Percentiles rank a stretch among this genome's conserved stretches.
Evolutionary conservation across 306 rosid genomes (phyloP).

Genomic region (Dryas drummondii): DNA sequence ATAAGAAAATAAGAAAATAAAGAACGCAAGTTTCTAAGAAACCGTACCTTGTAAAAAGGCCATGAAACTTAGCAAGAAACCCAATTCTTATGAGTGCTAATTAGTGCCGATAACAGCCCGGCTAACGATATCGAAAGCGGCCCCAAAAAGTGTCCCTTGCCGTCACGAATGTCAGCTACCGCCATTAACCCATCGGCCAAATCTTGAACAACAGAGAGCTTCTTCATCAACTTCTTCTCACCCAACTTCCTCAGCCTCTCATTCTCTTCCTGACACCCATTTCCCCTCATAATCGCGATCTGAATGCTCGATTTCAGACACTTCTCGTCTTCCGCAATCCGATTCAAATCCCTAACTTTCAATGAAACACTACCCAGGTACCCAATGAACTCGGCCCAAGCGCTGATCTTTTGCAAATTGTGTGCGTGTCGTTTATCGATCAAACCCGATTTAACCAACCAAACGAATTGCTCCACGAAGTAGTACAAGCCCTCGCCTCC

Average conservation of each 20-base stretch:
- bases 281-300: slow-evolving; percentile 35
- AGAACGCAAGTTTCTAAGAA: neutral
- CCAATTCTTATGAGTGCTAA: slow-evolving; percentile 93
- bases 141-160: slow-evolving; percentile 51
- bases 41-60: slow-evolving; percentile 17
- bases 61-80: slow-evolving; percentile 52
- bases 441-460: slow-evolving; percentile 78
- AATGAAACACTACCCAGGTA: slow-evolving; percentile 50
- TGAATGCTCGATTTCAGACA: slow-evolving; percentile 52
- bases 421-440: slow-evolving; percentile 42
- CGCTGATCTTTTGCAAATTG: slow-evolving; percentile 42
- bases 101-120: slow-evolving; percentile 73
- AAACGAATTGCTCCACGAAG: slow-evolving; percentile 79
- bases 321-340: slow-evolving; percentile 51
- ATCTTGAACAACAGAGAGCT: slow-evolving; percentile 78
- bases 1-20: neutral
- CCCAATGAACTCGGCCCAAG: slow-evolving; percentile 61
- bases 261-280: slow-evolving; percentile 36
- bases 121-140: slow-evolving; percentile 60
- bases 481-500: slow-evolving; percentile 82
- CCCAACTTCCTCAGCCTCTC: slow-evolving; percentile 44
- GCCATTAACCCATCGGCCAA: slow-evolving; percentile 82
- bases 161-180: slow-evolving; percentile 68
- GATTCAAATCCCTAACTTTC: slow-evolving; percentile 57
- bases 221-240: slow-evolving; percentile 67